These are phyloP conservation scores for Jackrogersella minutella DNA, from an alignment of 495 filamentous ascomycete species.

Conservation along the genomic window DNA sequence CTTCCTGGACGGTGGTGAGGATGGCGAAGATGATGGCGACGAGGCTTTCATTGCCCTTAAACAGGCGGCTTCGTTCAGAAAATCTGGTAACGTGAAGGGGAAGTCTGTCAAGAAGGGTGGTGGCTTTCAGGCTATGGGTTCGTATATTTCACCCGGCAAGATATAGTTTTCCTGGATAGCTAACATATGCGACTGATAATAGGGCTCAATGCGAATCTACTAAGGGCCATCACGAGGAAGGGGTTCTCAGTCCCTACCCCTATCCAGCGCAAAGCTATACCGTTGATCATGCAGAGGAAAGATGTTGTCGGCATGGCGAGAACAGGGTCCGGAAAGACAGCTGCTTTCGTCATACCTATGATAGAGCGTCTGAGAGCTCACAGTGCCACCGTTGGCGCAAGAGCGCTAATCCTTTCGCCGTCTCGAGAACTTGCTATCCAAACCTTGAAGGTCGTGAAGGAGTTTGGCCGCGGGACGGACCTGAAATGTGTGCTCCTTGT, in stretches of 20 bases:
- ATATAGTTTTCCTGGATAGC: slow-evolving; percentile 11
- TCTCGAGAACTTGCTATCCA: slow-evolving; percentile 93
- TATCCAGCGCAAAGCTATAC: slow-evolving; percentile 96
- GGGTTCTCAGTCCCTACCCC: slow-evolving; percentile 96
- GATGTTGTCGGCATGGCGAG: slow-evolving; percentile 98
- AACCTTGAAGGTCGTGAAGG: slow-evolving; percentile 95
- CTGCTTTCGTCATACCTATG: slow-evolving; percentile 98
- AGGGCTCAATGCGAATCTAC: slow-evolving; percentile 77
- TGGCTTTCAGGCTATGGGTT: slow-evolving; percentile 95
- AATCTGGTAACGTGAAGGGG: slow-evolving; percentile 79
- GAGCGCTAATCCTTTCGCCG: slow-evolving; percentile 87
- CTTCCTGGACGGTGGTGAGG: slow-evolving; percentile 56
- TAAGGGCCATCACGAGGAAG: slow-evolving; percentile 90
- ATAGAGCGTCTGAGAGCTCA: slow-evolving; percentile 93
- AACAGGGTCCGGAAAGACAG: slow-evolving; percentile 91
- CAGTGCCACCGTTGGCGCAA: slow-evolving; percentile 80
- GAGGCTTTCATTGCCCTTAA: slow-evolving; percentile 86
- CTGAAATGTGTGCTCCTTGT: slow-evolving; percentile 87
- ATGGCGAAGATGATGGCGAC: slow-evolving; percentile 73
- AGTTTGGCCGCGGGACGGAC: slow-evolving; percentile 89
- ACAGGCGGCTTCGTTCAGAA: slow-evolving; percentile 86
- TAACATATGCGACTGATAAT: not conserved
- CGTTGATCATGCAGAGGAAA: slow-evolving; percentile 82
- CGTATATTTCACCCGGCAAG: not conserved
- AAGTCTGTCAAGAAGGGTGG: slow-evolving; percentile 90